Percentiles rank a stretch among this genome's conserved stretches.
phyloP scores from a whole-genome alignment of 495 filamentous ascomycete genomes.

The Aspergillus funiculosus region DNA sequence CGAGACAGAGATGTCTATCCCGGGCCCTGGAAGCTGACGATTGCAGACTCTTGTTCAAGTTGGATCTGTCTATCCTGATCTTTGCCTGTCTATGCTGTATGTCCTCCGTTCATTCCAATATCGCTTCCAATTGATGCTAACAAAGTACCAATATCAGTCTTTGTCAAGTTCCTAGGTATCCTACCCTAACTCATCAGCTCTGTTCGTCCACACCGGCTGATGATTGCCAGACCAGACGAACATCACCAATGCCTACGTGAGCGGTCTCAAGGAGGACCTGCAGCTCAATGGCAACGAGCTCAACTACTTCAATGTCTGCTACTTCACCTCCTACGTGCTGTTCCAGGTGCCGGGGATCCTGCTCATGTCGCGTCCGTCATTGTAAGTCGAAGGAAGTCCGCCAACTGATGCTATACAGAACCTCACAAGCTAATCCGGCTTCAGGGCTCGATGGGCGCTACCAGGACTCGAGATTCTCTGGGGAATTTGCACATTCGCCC shows the following conservation, averaged over 20 bases:
- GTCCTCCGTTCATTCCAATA: constrained; percentile 9
- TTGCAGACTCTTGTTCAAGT: constrained; percentile 27
- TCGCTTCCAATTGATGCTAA: background rate
- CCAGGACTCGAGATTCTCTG: constrained; percentile 29
- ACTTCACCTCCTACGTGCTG: constrained; percentile 35
- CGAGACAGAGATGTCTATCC: background rate
- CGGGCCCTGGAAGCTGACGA: background rate
- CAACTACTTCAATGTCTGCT: constrained; percentile 40
- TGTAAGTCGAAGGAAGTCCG: too few species aligned
- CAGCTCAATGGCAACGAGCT: constrained; percentile 50
- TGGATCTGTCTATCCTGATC: constrained; percentile 30
- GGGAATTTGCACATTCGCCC: constrained; percentile 30
- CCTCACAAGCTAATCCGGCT: too few species aligned
- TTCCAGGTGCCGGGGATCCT: constrained; percentile 35
- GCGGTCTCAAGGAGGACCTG: constrained; percentile 57
- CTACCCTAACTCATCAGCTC: too few species aligned
- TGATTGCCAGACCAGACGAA: constrained; percentile 37
- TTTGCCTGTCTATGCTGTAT: constrained; percentile 38
- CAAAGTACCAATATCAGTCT: constrained; percentile 22
- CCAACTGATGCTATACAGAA: too few species aligned
- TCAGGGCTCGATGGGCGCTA: constrained; percentile 35
- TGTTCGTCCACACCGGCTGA: too few species aligned
- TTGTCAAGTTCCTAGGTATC: constrained; percentile 33
- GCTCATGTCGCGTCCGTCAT: constrained; percentile 30
- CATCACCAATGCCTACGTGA: constrained; percentile 49